Base-by-base conservation (phyloP, 805 yeast genomes). In the Pichia kluyveri region DNA sequence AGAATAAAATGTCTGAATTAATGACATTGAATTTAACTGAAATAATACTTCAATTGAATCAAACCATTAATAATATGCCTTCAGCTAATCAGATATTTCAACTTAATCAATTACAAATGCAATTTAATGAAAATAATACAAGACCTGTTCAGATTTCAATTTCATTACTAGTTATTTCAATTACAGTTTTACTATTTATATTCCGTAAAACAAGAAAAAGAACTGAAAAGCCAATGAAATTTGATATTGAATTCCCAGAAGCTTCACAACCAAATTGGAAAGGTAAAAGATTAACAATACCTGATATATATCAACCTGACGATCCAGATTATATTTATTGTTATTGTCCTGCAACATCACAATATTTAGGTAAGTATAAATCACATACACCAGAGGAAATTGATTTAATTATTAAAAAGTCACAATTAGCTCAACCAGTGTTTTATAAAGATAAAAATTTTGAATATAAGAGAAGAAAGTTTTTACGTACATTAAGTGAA, bases 281-380 rank as follows among this genome's bases (percentile, higher is more conserved):
- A 64, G 96, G 96, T 8, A 83, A 80, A 57, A 70, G 96, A 45
- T 70, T 87, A 34, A 76, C 77, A 45, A 82, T 88, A 0, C 75
- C 83, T 14, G 69, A 79, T 14, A 71, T 86, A 4, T 68, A 69
- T 42, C 77, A 78, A 48, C 73, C 75, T 2, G 76, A 75, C 26
- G 89, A 84, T 46, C 86, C 91, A 2, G 72, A 69, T 19, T 71
- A 66, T 54, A 86, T 91, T 52, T 90, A 87, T 60, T 79, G 90
- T 51, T 84, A 86, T 63, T 91, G 99, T 67, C 99, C 99, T 4
- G 96, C 98, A 0, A 93, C 98, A 0, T 95, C 96, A 34, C 96
- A 88, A 66, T 81, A 70, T 52, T 70, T 91, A 54, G 98, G 96
- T 1, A 72, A 80, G 23, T 82, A 81, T 56, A 68, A 73, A 43